Conservation (phyloP, 1,284 basidiomycete species). For the Ustilago vetiveriae region DNA sequence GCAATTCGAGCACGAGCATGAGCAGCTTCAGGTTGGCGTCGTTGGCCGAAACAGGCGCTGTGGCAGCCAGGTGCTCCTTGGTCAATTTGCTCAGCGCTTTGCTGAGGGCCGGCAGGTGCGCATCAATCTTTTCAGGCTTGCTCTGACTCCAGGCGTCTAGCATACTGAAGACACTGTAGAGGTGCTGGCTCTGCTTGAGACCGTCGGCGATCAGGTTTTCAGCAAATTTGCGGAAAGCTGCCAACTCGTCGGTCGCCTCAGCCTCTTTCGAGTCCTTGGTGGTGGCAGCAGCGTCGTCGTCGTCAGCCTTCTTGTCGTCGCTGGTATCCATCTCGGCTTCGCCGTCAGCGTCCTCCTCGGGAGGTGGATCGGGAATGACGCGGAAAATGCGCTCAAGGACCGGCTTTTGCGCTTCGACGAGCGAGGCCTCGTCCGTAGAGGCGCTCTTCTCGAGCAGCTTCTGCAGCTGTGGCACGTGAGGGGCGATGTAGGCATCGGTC, state of each 20-base stretch:
- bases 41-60: slow-evolving; percentile 39
- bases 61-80: slow-evolving; percentile 83
- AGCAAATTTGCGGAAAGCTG: slow-evolving; percentile 83
- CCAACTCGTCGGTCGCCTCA: slow-evolving; percentile 70
- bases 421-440: slow-evolving; percentile 43
- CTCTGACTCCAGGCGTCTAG: slow-evolving; percentile 87
- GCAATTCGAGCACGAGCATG: slow-evolving; percentile 71
- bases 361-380: slow-evolving; percentile 74
- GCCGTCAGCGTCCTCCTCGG: slow-evolving; percentile 53
- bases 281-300: slow-evolving; percentile 64
- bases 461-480: slow-evolving; percentile 82
- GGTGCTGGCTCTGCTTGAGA: slow-evolving; percentile 76
- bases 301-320: slow-evolving; percentile 77
- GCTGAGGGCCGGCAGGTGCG: slow-evolving; percentile 79
- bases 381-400: slow-evolving; percentile 86
- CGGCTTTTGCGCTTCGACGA: slow-evolving; percentile 58
- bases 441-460: slow-evolving; percentile 75
- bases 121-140: slow-evolving; percentile 82
- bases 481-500: slow-evolving; percentile 81
- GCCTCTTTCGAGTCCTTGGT: slow-evolving; percentile 27
- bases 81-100: slow-evolving; percentile 86
- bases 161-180: slow-evolving; percentile 85
- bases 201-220: slow-evolving; percentile 81
- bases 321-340: slow-evolving; percentile 69
- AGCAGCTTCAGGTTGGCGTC: slow-evolving; percentile 69